Evolutionary conservation across 177 flowering plant genomes (phyloP).

Genomic region (Vitis hybrid): DNA sequence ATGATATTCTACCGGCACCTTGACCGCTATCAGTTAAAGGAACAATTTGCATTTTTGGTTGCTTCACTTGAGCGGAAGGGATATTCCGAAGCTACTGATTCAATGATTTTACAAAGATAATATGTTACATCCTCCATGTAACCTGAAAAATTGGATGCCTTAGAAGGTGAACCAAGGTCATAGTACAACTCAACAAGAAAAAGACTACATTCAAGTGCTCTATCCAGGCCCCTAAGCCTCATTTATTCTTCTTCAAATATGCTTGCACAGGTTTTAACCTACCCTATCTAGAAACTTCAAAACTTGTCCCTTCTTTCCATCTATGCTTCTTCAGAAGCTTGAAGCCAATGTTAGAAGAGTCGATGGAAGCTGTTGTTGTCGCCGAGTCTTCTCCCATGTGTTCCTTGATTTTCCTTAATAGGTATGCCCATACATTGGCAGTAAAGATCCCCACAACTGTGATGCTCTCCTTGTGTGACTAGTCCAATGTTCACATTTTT

Average conservation of each 20-base stretch:
- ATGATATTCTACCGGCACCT: slow-evolving; percentile 11
- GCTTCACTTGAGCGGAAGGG: slow-evolving; percentile 28
- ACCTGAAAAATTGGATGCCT: slow-evolving; percentile 32
- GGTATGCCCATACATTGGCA: too few species aligned
- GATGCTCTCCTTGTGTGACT: too few species aligned
- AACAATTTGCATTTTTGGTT: slow-evolving; percentile 18
- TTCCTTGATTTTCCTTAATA: too few species aligned
- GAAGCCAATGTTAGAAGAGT: too few species aligned
- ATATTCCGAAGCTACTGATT: slow-evolving; percentile 31
- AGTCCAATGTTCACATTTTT: too few species aligned
- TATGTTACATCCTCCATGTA: slow-evolving; percentile 64
- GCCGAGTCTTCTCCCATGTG: too few species aligned
- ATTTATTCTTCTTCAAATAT: slow-evolving; percentile 57
- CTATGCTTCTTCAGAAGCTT: too few species aligned
- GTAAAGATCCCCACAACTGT: too few species aligned
- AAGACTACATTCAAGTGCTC: slow-evolving; percentile 74
- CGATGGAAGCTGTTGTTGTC: too few species aligned
- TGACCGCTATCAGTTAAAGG: slow-evolving; percentile 15
- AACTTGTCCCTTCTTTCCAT: too few species aligned
- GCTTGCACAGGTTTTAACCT: too few species aligned
- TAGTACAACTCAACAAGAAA: slow-evolving; percentile 86
- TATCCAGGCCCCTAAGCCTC: slow-evolving; percentile 61
- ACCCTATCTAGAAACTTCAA: too few species aligned
- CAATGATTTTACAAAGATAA: slow-evolving; percentile 88
- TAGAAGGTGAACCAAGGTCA: slow-evolving; percentile 62